These are phyloP conservation scores for Cajanus cajan DNA, from an alignment of 306 rosid species.

Conservation along the genomic window DNA sequence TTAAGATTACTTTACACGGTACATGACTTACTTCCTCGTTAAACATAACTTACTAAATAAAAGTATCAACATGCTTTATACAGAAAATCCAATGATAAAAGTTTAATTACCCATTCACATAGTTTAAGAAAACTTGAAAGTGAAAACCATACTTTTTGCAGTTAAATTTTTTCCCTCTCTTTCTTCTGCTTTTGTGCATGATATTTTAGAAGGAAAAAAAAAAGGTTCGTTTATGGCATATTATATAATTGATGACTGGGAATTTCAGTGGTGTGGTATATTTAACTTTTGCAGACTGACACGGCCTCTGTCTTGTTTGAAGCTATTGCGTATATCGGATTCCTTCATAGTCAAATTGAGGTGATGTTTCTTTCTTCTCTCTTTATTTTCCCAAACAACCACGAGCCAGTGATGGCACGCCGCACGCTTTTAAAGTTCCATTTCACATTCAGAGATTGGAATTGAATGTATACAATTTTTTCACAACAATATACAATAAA, in stretches of 20 bases:
- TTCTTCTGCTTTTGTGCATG: background rate
- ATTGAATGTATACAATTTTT: background rate
- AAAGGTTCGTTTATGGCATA: slow-evolving; percentile 35
- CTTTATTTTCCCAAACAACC: slow-evolving; percentile 46
- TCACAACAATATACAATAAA: background rate
- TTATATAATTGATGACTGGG: slow-evolving; percentile 28
- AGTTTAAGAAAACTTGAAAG: background rate
- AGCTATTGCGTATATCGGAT: slow-evolving; percentile 98
- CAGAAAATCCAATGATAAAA: slow-evolving; percentile 19
- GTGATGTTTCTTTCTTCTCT: slow-evolving; percentile 49
- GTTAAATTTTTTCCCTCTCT: background rate
- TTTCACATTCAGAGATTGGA: slow-evolving; percentile 11
- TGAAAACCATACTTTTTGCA: background rate
- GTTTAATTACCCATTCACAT: background rate
- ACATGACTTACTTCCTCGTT: too few relatives aligned
- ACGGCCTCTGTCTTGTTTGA: slow-evolving; percentile 99
- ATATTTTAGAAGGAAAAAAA: background rate
- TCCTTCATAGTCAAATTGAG: slow-evolving; percentile 99
- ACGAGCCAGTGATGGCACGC: slow-evolving; percentile 31
- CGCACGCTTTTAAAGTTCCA: slow-evolving; percentile 51
- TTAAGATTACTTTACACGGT: too few relatives aligned
- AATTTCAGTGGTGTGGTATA: slow-evolving; percentile 47
- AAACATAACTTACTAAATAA: too few relatives aligned
- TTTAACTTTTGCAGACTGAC: slow-evolving; percentile 95
- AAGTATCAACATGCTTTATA: background rate